A percentile compares a stretch with the other conserved stretches of the same genome.
Conservation (phyloP, 176 grass and related monocot genomes). For the Hsuehochloa calcarea region DNA sequence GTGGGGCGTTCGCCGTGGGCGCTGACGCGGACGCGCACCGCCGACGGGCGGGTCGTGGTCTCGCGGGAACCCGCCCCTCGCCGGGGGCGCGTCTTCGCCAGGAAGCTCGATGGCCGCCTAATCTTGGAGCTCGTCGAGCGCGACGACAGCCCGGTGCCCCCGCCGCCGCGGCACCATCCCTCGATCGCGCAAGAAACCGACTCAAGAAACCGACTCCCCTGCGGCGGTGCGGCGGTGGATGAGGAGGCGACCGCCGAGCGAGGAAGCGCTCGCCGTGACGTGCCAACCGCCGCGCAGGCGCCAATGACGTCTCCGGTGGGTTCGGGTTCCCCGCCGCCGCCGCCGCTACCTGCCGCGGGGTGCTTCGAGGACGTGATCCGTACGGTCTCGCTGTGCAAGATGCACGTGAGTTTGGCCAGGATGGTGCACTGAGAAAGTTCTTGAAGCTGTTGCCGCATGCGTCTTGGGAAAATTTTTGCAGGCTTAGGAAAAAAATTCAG, state of each 20-base stretch:
- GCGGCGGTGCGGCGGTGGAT: neutral
- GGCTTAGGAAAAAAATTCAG: too few species aligned
- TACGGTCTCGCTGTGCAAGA: neutral
- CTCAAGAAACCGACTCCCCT: neutral
- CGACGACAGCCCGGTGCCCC: neutral
- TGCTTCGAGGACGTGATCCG: conserved; percentile 33
- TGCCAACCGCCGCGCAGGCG: neutral
- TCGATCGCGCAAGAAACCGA: neutral
- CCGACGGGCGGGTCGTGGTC: conserved; percentile 39
- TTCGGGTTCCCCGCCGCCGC: neutral
- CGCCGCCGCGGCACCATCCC: neutral
- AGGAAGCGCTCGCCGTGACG: neutral
- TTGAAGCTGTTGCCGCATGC: neutral
- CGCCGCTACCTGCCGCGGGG: neutral
- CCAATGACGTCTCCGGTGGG: neutral
- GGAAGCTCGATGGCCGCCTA: conserved; percentile 26
- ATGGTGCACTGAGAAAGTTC: conserved; percentile 38
- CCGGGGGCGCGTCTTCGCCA: conserved; percentile 16
- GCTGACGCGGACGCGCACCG: conserved; percentile 29
- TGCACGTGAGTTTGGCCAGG: conserved; percentile 8
- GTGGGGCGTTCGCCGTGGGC: neutral
- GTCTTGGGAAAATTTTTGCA: neutral
- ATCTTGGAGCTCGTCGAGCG: conserved; percentile 31
- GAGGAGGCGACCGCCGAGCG: neutral
- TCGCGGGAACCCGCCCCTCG: neutral